Evolutionary conservation across 352 stramenopile species (phyloP), one percentile per base, ranked within the genome.

Genomic region (Achlya hypogyna): DNA sequence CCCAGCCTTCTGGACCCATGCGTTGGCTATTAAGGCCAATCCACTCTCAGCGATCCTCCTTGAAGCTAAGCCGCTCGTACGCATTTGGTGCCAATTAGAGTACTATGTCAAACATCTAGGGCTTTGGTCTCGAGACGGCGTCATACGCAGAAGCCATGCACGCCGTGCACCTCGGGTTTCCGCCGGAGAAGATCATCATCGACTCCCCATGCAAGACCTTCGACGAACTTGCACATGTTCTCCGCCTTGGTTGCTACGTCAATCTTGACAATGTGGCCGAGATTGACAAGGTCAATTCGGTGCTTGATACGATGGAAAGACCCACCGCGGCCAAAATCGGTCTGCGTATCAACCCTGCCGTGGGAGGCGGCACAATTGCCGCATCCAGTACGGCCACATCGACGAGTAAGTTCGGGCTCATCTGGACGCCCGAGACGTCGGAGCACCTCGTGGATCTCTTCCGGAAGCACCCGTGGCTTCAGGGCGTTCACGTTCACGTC

Each of bases 221-320:
- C 18, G 69, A 71, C 9, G 92, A 98, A 67, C 69, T 98, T 22
- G 72, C 78, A 28, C 79, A 88, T 45, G 78, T 95, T 60, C 71
- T 98, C 52, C 52, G 72, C 52, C 77, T 79, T 29, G 88, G 89
- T 2, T 82, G 96, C n/a, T 89, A 91, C 65, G 79, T 97, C 69
- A 98, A 98, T 75, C 62, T 93, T 16, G 93, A 98, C 76, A 98
- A 96, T 68, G 78, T 96, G 65, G 73, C 96, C 27, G 92, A 98
- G 63, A 78, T 98, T 22, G 69, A 76, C 64, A 91, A 93, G 52
- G 78, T 64, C 22, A 10, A 29, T 18, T 4, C 20, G 6, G 78
- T 96, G 32, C 51, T 29, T 0, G 74, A 84, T 22, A 88, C 80
- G 6, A 77, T 74, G 69, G 70, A 6, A 72, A 72, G 16, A 67